Conservation (phyloP, 2,329 filamentous ascomycete genomes). For the Penicillium sp. region DNA sequence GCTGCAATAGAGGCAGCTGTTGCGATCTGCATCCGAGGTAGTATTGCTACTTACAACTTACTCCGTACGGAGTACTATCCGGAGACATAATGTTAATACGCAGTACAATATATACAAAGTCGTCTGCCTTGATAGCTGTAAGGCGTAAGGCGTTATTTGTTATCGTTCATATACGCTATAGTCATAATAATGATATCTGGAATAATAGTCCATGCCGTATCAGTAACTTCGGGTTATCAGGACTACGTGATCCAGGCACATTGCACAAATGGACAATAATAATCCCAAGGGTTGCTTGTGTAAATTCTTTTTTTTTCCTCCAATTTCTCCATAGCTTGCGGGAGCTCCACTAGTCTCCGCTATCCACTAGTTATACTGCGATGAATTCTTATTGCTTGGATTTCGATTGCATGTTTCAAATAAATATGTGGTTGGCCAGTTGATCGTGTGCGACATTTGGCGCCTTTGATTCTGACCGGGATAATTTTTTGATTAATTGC, state of each 20-base stretch:
- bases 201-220: background rate
- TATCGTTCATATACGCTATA: background rate
- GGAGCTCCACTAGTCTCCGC: background rate
- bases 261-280: background rate
- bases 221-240: background rate
- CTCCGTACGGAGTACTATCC: background rate
- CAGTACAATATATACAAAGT: background rate
- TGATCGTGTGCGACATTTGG: background rate
- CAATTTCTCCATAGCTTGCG: background rate
- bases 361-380: background rate
- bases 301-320: too few relatives aligned
- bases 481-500: background rate
- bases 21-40: background rate
- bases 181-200: background rate
- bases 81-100: background rate
- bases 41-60: background rate
- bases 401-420: background rate
- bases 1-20: background rate
- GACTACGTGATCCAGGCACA: background rate
- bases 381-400: background rate
- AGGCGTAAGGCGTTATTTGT: background rate
- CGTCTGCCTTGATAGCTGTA: background rate
- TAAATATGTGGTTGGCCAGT: background rate
- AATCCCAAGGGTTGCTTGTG: too few relatives aligned
- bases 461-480: background rate